These are phyloP conservation scores for Trichosporon coremiiforme DNA, from an alignment of 1,284 basidiomycete genomes.

Conservation along the genomic window DNA sequence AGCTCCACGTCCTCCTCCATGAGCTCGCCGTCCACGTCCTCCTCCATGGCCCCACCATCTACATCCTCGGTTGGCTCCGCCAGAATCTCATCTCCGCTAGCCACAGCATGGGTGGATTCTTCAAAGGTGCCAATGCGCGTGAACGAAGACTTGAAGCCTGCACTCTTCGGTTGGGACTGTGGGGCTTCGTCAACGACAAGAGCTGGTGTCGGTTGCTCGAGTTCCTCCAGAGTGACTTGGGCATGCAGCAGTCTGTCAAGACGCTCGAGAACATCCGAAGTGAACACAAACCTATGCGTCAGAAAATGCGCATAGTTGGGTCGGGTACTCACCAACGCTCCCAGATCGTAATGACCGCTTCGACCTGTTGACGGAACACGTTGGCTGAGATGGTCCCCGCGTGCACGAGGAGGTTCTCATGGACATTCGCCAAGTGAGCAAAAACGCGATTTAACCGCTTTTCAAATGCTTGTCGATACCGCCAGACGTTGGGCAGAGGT, in stretches of 20 bases:
- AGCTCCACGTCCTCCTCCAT: too few relatives aligned
- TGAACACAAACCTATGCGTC: conserved; percentile 73
- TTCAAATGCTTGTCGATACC: conserved; percentile 89
- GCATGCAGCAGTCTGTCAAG: conserved; percentile 76
- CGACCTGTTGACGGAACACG: conserved; percentile 87
- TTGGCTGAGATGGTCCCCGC: conserved; percentile 90
- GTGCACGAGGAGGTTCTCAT: conserved; percentile 70
- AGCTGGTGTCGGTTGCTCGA: conserved; percentile 21
- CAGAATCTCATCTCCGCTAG: too few relatives aligned
- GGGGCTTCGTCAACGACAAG: conserved; percentile 34
- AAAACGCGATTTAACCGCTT: conserved; percentile 82
- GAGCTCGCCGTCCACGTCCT: conserved; percentile 32
- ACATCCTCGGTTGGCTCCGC: too few relatives aligned
- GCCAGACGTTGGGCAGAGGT: conserved; percentile 67
- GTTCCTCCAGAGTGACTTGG: conserved; percentile 39
- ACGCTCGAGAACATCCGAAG: conserved; percentile 74
- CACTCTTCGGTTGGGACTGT: conserved; percentile 62
- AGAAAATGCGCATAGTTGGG: conserved; percentile 19
- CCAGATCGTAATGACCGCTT: conserved; percentile 84
- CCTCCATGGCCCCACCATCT: too few relatives aligned
- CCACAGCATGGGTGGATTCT: too few relatives aligned
- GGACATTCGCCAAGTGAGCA: conserved; percentile 88
- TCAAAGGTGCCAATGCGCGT: conserved; percentile 42
- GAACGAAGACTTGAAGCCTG: conserved; percentile 61
- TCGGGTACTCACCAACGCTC: conserved; percentile 69